A percentile compares a stretch with the other conserved stretches of the same genome.
Conservation (phyloP, 164 flowering plant species). For the Aristolochia fimbriata region DNA sequence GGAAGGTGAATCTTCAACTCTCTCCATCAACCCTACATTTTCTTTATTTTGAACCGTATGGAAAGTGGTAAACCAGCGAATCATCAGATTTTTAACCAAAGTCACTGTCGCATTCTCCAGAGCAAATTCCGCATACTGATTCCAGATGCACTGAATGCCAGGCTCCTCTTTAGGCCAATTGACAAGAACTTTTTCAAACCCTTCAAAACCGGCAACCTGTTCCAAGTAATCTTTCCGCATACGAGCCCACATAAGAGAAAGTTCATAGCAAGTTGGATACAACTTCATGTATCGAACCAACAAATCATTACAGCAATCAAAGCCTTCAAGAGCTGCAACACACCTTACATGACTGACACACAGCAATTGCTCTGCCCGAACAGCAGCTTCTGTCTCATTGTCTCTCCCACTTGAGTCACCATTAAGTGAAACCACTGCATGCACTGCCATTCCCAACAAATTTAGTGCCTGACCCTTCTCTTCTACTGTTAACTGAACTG, state of each 20-base stretch:
- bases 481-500: constrained; percentile 27
- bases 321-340: constrained; percentile 33
- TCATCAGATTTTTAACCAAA: constrained; percentile 40
- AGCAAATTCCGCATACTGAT: constrained; percentile 62
- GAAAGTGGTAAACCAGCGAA: constrained; percentile 47
- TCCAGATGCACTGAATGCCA: constrained; percentile 77
- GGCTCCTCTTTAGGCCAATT: constrained; percentile 62
- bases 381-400: constrained; percentile 8
- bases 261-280: constrained; percentile 65
- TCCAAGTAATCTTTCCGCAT: constrained; percentile 17
- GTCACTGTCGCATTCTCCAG: constrained; percentile 36
- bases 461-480: constrained; percentile 37
- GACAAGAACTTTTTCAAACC: constrained; percentile 53
- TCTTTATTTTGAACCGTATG: constrained; percentile 20
- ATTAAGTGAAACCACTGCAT: constrained; percentile 20
- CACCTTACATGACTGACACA: constrained; percentile 55
- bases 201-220: constrained; percentile 19
- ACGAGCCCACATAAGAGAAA: constrained; percentile 44
- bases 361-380: constrained; percentile 31
- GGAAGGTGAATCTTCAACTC: constrained; percentile 12
- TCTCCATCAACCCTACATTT: constrained; percentile 7
- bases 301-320: constrained; percentile 26
- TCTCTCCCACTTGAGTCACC: constrained; percentile 15
- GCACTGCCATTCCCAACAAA: constrained; percentile 40
- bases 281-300: constrained; percentile 35